Base-by-base conservation (phyloP, 179 eudicot genomes). In the Beta lomatogona region DNA sequence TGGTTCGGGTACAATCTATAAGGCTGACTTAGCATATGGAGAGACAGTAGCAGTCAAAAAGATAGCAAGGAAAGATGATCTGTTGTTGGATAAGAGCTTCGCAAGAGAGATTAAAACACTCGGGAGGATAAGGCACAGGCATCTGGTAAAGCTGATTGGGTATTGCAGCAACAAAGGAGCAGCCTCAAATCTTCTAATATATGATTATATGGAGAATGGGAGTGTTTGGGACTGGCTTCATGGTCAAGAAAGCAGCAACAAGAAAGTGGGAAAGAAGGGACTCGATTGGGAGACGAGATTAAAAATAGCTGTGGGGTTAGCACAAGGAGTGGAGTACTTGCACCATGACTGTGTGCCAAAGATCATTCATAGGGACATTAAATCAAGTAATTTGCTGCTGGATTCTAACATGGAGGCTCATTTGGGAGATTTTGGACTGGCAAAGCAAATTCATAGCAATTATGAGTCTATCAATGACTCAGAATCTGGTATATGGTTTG, bases 141-240 rank as follows among this genome's bases (percentile, higher is more conserved):
- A 93, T 88, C 83, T 97, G 85, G 93, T 93, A 81, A 93, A 93
- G 91, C 80, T 97, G 72, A 80, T 94, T 68, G 99, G 99, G 48
- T 92, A 92, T 75, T 93, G 97, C 80, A 87, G 90, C 83, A 87
- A 85, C 83, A 86, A 76, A 79, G 89, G 89, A 10, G 91, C 84
- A 55, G 91, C 87, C 14, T 87, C 93, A 1, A 92, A 91, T 84
- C 82, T 97, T 73, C 72, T 97, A 81, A 92, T 97, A 78, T 97
- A 97, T 16, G 98, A 97, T 85, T 97, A 91, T 81, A 92, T 97
- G 99, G 97, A 93, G 85, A 97, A 94, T 2, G 99, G 99, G 13
- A 97, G 99, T 76, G 85, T 97, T 12, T 97, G 97, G 95, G 99
- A 97, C 85, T 94, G 97, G 99, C 75, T 94, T 53, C 97, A 94